Conservation (phyloP, 1,284 basidiomycete genomes). For the Amylostereum areolatum region DNA sequence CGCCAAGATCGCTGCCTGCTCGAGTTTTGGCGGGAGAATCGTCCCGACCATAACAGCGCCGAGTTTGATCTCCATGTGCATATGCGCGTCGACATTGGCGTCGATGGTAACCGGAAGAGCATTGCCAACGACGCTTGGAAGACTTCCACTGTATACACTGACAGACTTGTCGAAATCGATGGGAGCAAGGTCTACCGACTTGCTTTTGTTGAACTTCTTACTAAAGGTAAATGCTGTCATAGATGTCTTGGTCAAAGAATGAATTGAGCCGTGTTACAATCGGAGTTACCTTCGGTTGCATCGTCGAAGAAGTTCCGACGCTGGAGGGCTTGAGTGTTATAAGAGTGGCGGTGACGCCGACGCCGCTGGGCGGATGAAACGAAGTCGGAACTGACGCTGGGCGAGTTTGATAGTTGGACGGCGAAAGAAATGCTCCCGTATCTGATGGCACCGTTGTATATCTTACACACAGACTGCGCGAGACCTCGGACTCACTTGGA, state of each 20-base stretch:
- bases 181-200: slow-evolving; percentile 23
- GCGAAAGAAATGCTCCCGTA: slow-evolving; percentile 6
- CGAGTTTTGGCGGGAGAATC: slow-evolving; percentile 33
- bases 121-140: slow-evolving; percentile 31
- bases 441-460: slow-evolving; percentile 24
- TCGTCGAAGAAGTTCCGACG: too few species aligned
- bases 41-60: slow-evolving; percentile 37
- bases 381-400: neutral
- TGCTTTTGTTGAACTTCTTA: slow-evolving; percentile 15
- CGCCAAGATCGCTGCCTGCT: slow-evolving; percentile 25
- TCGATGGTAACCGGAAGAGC: slow-evolving; percentile 15
- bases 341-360: neutral
- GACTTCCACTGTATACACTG: slow-evolving; percentile 33
- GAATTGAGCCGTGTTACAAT: neutral
- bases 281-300: too few species aligned
- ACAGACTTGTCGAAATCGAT: slow-evolving; percentile 28
- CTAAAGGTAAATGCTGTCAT: slow-evolving; percentile 8
- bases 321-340: neutral
- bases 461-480: slow-evolving; percentile 7
- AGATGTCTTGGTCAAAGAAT: neutral
- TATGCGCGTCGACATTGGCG: slow-evolving; percentile 34
- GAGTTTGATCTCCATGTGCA: slow-evolving; percentile 27
- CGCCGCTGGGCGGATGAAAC: neutral
- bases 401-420: neutral
- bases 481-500: slow-evolving; percentile 16